Percentiles rank a stretch among this genome's conserved stretches.
These are phyloP conservation scores for Pleurotus djamor DNA, from an alignment of 768 basidiomycete species.

Conservation along the genomic window DNA sequence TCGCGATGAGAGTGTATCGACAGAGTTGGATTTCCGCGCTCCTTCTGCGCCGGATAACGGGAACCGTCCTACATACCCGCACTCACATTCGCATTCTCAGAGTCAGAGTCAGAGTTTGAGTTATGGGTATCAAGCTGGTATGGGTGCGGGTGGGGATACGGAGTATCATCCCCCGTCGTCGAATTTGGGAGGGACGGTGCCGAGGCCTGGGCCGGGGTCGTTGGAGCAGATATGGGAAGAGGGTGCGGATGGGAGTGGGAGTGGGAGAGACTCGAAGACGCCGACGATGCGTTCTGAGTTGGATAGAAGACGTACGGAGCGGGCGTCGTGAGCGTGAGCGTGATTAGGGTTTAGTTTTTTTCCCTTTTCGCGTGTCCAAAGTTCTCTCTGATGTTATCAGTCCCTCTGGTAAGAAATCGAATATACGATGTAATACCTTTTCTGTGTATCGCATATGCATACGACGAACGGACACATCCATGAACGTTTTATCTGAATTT, in stretches of 20 bases:
- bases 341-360: no score
- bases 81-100: no score
- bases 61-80: no score
- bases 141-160: background rate
- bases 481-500: no score
- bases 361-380: no score
- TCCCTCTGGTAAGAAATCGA: no score
- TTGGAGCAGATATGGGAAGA: constrained; percentile 24
- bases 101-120: no score
- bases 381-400: no score
- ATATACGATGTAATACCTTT: no score
- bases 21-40: constrained; percentile 1
- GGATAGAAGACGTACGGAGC: background rate
- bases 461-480: no score
- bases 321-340: no score
- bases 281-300: background rate
- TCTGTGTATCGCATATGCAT: no score
- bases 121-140: background rate
- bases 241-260: background rate
- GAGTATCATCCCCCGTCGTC: constrained; percentile 5
- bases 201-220: constrained; percentile 21
- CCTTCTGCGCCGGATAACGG: constrained; percentile 7
- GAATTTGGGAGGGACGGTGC: constrained; percentile 31
- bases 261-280: background rate
- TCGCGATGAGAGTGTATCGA: constrained; percentile 13